Evolutionary conservation across 1,284 basidiomycete genomes (phyloP), one percentile per base, ranked within the genome.

Genomic region (Microbotryum silenes-acaulis): DNA sequence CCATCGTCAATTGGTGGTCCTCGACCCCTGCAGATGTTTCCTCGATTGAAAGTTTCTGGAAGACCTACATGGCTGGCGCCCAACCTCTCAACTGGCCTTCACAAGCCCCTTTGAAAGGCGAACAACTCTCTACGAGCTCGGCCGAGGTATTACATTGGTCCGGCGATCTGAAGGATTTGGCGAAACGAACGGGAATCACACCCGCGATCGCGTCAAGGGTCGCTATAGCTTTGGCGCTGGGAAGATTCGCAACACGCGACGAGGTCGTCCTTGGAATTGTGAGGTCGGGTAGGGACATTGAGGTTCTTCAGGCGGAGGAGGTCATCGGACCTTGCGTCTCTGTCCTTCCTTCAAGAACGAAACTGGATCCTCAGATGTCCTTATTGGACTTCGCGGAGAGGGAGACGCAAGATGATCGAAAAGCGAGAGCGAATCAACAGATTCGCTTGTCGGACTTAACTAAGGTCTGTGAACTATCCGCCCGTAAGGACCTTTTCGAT

Each of bases 271-370:
- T 71, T 45, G 70, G 70, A 3, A 62, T 70, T 46, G 69, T 70
- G 4, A 66, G 70, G n/a, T 69, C 65, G 1, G 70, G 70, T 2
- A 54, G 70, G 20, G 70, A 71, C 49, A 61, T 71, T 51, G 69
- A 70, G 27, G 51, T 70, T n/a, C 45, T 51, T 25, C 47, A 59
- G 50, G 69, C 70, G 8, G 70, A 71, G 49, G 64, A 68, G 45
- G 51, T 71, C 25, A 66, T 66, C 33, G 70, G 70, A 6, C 69
- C 69, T 6, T 71, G 70, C 57, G 70, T 70, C 9, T 70, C 67
- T 5, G 69, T 71, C 18, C 54, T 69, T 0, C 70, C 70, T 2
- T 66, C 65, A 9, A 62, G 67, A 2, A 52, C 63, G 42, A 57
- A 27, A 16, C 7, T 51, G 31, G 50, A 51, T 21, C 29, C 49